Percentiles rank a stretch among this genome's conserved stretches.
Evolutionary conservation across 768 basidiomycete genomes (phyloP).

Genomic region (Termitomyces sp.): DNA sequence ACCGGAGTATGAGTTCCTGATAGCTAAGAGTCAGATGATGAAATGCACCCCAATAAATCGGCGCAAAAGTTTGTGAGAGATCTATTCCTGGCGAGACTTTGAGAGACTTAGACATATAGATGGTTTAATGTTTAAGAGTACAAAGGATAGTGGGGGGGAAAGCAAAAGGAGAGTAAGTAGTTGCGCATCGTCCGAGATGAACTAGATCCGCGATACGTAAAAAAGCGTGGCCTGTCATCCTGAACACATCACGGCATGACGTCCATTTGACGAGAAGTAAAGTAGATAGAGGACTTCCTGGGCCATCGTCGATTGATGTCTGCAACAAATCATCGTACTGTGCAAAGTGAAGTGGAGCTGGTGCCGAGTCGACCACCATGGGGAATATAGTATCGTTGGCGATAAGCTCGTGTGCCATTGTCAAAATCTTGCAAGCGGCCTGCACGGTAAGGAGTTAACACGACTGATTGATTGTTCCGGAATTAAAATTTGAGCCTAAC

Average conservation of each 20-base stretch:
- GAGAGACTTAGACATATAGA: slow-evolving; percentile 1
- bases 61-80: slow-evolving; percentile 21
- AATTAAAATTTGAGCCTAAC: background rate
- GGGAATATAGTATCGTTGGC: too few species aligned
- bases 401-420: background rate
- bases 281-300: background rate
- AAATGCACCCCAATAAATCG: slow-evolving; percentile 27
- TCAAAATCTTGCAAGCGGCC: background rate
- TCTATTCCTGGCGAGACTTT: slow-evolving; percentile 12
- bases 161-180: background rate
- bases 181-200: background rate
- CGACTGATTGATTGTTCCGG: background rate
- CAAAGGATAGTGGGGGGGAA: background rate
- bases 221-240: background rate
- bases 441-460: background rate
- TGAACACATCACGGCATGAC: background rate
- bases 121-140: background rate
- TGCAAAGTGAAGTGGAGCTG: background rate
- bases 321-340: background rate
- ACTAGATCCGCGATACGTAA: background rate
- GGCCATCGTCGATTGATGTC: background rate
- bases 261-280: background rate
- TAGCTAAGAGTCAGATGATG: background rate
- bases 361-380: background rate
- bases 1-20: background rate